Percentiles rank a stretch among this genome's conserved stretches.
Evolutionary conservation across 75 land plant genomes (phyloP).

Genomic region (Sequoia sempervirens): DNA sequence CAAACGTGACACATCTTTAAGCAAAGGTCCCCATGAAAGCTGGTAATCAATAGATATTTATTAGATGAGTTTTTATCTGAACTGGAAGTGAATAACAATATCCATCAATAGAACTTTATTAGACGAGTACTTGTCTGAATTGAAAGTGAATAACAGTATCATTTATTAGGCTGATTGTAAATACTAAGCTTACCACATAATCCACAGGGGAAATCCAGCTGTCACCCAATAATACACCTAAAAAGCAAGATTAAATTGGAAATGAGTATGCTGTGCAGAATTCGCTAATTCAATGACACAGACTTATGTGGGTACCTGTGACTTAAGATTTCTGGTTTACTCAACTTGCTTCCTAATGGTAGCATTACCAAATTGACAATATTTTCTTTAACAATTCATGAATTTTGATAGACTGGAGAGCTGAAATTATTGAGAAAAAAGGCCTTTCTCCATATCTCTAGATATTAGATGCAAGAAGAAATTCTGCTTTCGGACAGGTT

Average conservation of each 20-base stretch:
- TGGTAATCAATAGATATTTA: slow-evolving; percentile 8
- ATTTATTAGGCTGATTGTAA: background rate
- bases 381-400: background rate
- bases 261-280: background rate
- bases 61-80: background rate
- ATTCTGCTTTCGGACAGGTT: background rate
- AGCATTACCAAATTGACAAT: background rate
- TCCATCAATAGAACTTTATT: background rate
- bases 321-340: background rate
- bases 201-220: slow-evolving; percentile 96
- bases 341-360: background rate
- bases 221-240: slow-evolving; percentile 80
- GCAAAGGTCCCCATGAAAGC: slow-evolving; percentile 87
- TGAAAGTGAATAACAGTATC: background rate
- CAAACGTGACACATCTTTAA: slow-evolving; percentile 64
- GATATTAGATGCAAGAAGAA: background rate
- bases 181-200: slow-evolving; percentile 50
- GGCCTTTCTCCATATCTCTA: slow-evolving; percentile 1
- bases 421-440: background rate
- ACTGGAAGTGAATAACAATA: background rate
- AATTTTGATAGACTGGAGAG: background rate
- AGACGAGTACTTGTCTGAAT: background rate
- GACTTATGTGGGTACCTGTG: background rate
- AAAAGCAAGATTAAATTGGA: background rate
- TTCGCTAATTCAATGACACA: background rate